Conservation (phyloP, 441 rosid species). For the Syzygium syzygioides region DNA sequence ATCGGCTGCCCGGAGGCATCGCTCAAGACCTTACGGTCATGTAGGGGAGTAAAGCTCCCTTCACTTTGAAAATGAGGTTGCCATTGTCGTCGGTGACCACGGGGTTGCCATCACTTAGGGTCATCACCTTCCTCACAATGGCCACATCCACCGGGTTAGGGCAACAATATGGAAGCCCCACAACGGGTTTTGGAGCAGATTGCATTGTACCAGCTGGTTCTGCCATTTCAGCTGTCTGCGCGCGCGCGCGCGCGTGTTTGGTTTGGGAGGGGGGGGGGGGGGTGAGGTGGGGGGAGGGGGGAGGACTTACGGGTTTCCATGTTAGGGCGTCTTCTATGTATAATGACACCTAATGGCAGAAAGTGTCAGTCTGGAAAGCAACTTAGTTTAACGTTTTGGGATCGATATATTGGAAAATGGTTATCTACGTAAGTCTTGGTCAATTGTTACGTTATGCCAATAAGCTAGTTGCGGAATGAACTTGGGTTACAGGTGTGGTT, state of each 20-base stretch:
- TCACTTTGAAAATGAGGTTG: not conserved
- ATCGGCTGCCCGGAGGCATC: not conserved
- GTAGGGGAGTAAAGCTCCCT: not conserved
- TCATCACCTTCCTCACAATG: not conserved
- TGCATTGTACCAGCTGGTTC: not conserved
- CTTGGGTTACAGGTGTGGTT: too few relatives aligned
- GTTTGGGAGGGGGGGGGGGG: too few relatives aligned
- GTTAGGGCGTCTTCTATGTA: not conserved
- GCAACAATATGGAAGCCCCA: not conserved
- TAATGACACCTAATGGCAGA: not conserved
- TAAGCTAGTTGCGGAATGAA: too few relatives aligned
- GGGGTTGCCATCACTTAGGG: not conserved
- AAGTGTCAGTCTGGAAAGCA: not conserved
- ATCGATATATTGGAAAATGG: too few relatives aligned
- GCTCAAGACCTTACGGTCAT: not conserved
- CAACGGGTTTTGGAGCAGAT: not conserved
- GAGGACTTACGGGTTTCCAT: not conserved
- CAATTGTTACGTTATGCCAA: too few relatives aligned
- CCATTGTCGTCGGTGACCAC: not conserved
- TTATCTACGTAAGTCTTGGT: too few relatives aligned
- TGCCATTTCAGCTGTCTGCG: too few relatives aligned
- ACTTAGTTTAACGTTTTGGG: not conserved
- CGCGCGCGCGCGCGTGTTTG: too few relatives aligned
- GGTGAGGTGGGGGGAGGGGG: too few relatives aligned
- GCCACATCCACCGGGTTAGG: not conserved